Conservation (phyloP, 1,284 basidiomycete species). For the Ustilago esculenta region DNA sequence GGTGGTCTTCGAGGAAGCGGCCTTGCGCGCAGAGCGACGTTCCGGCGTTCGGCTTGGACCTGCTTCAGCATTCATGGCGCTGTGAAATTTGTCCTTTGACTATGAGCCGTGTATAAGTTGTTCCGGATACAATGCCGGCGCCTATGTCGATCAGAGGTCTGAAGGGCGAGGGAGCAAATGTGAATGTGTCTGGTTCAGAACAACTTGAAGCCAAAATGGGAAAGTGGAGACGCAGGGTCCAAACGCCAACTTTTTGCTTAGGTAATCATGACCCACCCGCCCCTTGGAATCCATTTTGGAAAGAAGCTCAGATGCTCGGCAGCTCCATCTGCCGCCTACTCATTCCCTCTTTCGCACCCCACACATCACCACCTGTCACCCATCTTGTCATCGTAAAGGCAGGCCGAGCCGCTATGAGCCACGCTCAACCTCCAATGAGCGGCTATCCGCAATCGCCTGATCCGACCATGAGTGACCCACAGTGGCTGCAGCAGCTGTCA, state of each 20-base stretch:
- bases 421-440: conserved; percentile 2
- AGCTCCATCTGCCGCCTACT: too few relatives aligned
- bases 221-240: conserved; percentile 35
- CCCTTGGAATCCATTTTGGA: too few relatives aligned
- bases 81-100: too few relatives aligned
- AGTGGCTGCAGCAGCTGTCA: conserved; percentile 45
- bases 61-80: conserved; percentile 22
- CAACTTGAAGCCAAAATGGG: not conserved
- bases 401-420: conserved; percentile 15
- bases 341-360: not conserved
- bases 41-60: conserved; percentile 13
- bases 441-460: conserved; percentile 47
- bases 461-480: conserved; percentile 38
- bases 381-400: not conserved
- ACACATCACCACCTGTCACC: not conserved
- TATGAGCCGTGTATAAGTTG: too few relatives aligned
- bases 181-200: too few relatives aligned
- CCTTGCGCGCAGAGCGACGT: conserved; percentile 20
- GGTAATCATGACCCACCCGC: conserved; percentile 14
- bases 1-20: not conserved
- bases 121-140: too few relatives aligned
- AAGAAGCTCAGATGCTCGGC: too few relatives aligned
- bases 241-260: conserved; percentile 13
- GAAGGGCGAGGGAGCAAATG: not conserved
- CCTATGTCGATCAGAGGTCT: not conserved